These are phyloP conservation scores for Globisporangium echinulatum DNA, from an alignment of 352 stramenopile genomes.

Conservation along the genomic window DNA sequence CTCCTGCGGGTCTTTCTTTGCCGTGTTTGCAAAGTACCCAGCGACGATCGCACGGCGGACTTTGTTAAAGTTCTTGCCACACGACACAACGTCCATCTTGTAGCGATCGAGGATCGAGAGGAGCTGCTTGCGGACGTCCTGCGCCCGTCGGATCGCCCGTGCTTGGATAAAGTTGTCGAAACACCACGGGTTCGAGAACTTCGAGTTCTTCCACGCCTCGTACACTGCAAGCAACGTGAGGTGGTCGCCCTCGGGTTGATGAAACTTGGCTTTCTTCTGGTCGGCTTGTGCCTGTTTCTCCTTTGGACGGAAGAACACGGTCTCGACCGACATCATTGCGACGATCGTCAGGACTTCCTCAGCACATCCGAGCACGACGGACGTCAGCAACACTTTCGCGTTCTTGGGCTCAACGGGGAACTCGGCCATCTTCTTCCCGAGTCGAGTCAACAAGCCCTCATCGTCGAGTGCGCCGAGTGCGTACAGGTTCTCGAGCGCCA, in stretches of 20 bases:
- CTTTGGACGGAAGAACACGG: constrained; percentile 98
- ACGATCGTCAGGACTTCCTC: constrained; percentile 99
- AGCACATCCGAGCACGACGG: constrained; percentile 95
- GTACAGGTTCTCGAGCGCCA: constrained; percentile 97
- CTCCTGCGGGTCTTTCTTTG: constrained; percentile 99
- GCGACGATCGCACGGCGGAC: constrained; percentile 97
- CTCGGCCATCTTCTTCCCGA: constrained; percentile 99
- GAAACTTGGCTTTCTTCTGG: constrained; percentile 99
- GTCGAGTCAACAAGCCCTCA: constrained; percentile 86
- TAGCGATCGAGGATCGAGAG: constrained; percentile 98
- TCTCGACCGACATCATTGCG: constrained; percentile 98
- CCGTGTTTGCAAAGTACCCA: constrained; percentile 99
- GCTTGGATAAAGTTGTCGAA: constrained; percentile 99
- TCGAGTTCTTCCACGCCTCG: constrained; percentile 96
- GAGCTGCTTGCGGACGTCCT: constrained; percentile 99
- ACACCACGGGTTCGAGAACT: constrained; percentile 99
- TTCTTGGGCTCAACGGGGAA: constrained; percentile 99
- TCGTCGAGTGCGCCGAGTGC: constrained; percentile 97
- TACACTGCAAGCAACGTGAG: constrained; percentile 98
- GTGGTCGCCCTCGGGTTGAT: constrained; percentile 98
- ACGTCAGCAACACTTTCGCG: constrained; percentile 98
- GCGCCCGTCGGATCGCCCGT: constrained; percentile 92
- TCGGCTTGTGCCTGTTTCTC: constrained; percentile 99
- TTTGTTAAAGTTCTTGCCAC: constrained; percentile 95
- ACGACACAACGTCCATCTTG: constrained; percentile 97